Conservation (phyloP, 1,139 yeast species). For the Suhomyces bokatorum region DNA sequence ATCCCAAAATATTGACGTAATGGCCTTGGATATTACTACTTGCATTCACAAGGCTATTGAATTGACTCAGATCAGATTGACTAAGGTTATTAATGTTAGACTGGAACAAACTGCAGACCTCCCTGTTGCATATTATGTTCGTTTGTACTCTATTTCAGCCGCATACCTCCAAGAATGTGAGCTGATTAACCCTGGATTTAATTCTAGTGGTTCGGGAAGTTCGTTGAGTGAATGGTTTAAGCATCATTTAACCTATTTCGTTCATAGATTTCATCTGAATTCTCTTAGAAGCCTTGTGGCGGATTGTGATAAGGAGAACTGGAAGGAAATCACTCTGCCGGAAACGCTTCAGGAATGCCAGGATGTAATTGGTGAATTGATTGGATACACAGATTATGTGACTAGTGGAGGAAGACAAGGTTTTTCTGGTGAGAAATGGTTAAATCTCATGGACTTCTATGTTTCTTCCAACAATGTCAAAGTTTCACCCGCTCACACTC, state of each 20-base stretch:
- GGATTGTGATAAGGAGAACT: slow-evolving; percentile 65
- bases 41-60: slow-evolving; percentile 68
- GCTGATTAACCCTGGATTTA: slow-evolving; percentile 71
- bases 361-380: slow-evolving; percentile 52
- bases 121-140: slow-evolving; percentile 55
- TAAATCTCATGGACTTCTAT: slow-evolving; percentile 33
- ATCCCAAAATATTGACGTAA: slow-evolving; percentile 43
- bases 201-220: slow-evolving; percentile 50
- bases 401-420: slow-evolving; percentile 29
- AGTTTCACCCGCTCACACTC: not conserved
- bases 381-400: slow-evolving; percentile 50
- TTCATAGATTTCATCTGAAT: slow-evolving; percentile 56
- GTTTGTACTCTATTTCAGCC: slow-evolving; percentile 65
- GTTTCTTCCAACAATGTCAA: slow-evolving; percentile 5
- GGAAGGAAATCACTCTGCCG: slow-evolving; percentile 62
- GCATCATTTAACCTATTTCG: slow-evolving; percentile 65
- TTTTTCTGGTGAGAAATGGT: slow-evolving; percentile 49
- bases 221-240: slow-evolving; percentile 64
- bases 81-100: slow-evolving; percentile 76
- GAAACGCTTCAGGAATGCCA: slow-evolving; percentile 46
- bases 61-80: slow-evolving; percentile 72
- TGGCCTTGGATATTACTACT: slow-evolving; percentile 64
- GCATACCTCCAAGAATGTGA: slow-evolving; percentile 84
- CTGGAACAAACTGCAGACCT: slow-evolving; percentile 67
- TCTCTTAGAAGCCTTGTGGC: slow-evolving; percentile 46